These are phyloP conservation scores for Colletotrichum falcatum DNA, from an alignment of 2,329 filamentous ascomycete species.

Conservation along the genomic window DNA sequence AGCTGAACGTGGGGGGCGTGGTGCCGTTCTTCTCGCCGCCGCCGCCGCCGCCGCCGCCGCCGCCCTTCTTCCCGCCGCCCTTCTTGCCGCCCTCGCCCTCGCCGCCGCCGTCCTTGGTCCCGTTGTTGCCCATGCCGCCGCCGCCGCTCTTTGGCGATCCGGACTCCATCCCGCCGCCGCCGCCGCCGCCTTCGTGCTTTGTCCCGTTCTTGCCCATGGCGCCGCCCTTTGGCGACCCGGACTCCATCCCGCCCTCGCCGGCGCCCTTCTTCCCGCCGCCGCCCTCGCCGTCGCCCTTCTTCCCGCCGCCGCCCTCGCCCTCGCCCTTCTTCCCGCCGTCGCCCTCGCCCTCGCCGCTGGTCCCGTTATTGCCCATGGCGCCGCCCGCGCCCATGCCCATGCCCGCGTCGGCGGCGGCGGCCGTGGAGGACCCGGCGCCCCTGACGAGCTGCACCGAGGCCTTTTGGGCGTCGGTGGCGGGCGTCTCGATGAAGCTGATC, in stretches of 20 bases:
- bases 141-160: background rate
- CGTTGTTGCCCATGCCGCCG: slow-evolving; percentile 20
- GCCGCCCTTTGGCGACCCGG: background rate
- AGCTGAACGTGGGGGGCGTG: background rate
- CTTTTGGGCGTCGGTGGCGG: slow-evolving; percentile 29
- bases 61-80: background rate
- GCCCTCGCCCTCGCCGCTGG: too few relatives aligned
- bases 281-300: background rate
- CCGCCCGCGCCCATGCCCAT: background rate
- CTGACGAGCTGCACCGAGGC: slow-evolving; percentile 40
- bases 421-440: background rate
- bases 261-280: slow-evolving; percentile 3
- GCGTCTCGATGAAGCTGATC: slow-evolving; percentile 44
- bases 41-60: slow-evolving; percentile 3
- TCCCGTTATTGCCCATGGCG: background rate
- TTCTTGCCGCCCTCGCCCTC: background rate
- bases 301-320: background rate
- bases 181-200: slow-evolving; percentile 10
- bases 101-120: slow-evolving; percentile 8
- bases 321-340: background rate
- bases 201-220: slow-evolving; percentile 24
- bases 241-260: background rate
- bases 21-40: slow-evolving; percentile 12
- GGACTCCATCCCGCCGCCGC: background rate
- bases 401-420: too few relatives aligned